Base-by-base conservation (phyloP, 2,329 filamentous ascomycete genomes). In the Blastomyces parvus region DNA sequence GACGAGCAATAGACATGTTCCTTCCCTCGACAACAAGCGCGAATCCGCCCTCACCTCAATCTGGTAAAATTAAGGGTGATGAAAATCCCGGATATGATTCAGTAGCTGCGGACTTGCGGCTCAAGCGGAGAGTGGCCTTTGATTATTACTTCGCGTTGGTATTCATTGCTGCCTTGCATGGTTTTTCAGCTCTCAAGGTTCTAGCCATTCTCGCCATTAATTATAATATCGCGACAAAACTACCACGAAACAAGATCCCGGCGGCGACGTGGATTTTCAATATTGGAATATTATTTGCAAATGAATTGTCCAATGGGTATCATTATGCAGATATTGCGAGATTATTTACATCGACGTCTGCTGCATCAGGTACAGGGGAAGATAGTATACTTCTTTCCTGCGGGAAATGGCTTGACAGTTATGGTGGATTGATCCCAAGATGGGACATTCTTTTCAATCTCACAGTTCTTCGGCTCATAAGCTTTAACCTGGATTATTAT, bases 371-470 rank as follows among this genome's bases (percentile, higher is more conserved):
- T 22, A 68, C 74, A 0, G 76, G 78, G 1, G 73, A 80, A 11
- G 77, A 79, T 22, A 77, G 79, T 8, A 64, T 74, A 1, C 72
- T 86, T 48, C 78, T 84, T 42, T 79, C 81, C 25, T 88, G 88
- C 80, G 91, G 86, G 8, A 79, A 80, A 53, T 89, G 84, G 79
- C 79, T 97, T 19, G 94, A 99, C 76, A 81, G 82, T 61, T 88
- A 88, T 67, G 86, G 90, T 8, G 94, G 94, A 0, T 79, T 99
- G n/a, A 86, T 96, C 73, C 82, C 88, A 0, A 84, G 93, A 64
- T 99, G 94, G 94, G 91, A 97, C 74, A 87, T 99, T n/a, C 82
- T 97, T 5, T 99, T 99, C 82, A 99, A 99, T 72, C 86, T 99
- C 66, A 97, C 93, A 2, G 88, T 97, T 33, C 79, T 99, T 63